Evolutionary conservation across 2,329 filamentous ascomycete genomes (phyloP).

Genomic region (Verruconis gallopava): DNA sequence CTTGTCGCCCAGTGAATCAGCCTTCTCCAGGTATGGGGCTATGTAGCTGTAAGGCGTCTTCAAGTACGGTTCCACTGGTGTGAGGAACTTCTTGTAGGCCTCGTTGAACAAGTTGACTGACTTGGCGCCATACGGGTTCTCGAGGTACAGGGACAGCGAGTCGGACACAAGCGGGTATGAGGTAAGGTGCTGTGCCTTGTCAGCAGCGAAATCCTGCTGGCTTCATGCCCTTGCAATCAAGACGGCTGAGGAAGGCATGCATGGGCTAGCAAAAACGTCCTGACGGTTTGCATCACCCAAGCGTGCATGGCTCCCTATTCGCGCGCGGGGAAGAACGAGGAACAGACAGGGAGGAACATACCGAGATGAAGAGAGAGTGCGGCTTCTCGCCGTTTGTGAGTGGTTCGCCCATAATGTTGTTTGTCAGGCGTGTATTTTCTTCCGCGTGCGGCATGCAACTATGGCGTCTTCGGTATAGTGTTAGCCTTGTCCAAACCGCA

Average conservation of each 20-base stretch:
- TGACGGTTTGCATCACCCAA: background rate
- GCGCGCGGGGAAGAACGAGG: conserved; percentile 6
- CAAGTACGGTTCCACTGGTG: conserved; percentile 67
- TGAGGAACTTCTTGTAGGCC: conserved; percentile 63
- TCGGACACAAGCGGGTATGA: conserved; percentile 77
- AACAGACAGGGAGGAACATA: conserved; percentile 19
- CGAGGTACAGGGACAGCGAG: conserved; percentile 63
- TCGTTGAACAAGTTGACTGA: conserved; percentile 63
- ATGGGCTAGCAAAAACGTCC: conserved; percentile 7
- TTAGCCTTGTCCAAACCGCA: too few species aligned
- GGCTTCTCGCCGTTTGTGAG: conserved; percentile 29
- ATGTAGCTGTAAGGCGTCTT: conserved; percentile 69
- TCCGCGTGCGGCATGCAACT: conserved; percentile 9
- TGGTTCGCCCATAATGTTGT: conserved; percentile 11
- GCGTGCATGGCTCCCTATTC: too few species aligned
- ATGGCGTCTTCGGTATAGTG: too few species aligned
- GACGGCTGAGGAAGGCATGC: conserved; percentile 6
- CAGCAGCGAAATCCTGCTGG: conserved; percentile 10
- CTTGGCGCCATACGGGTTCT: conserved; percentile 71
- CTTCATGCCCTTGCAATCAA: background rate
- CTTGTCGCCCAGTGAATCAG: conserved; percentile 42
- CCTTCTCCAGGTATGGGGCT: conserved; percentile 71
- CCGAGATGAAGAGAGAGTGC: conserved; percentile 25
- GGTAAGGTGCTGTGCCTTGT: conserved; percentile 63
- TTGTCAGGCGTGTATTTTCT: background rate